phyloP scores from a whole-genome alignment of 2,329 filamentous ascomycete species.

The Talaromyces sp. region DNA sequence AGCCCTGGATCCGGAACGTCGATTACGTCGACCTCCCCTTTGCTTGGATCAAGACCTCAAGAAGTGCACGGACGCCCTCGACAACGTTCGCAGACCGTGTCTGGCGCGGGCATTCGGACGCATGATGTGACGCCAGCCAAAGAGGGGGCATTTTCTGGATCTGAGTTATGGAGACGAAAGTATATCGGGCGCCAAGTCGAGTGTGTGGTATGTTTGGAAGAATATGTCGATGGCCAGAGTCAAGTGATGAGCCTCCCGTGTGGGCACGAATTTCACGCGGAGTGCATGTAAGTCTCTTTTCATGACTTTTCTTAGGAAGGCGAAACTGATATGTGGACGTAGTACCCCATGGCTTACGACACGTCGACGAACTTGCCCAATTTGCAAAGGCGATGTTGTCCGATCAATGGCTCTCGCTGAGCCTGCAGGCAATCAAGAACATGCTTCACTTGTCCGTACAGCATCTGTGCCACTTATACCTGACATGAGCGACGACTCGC shows the following conservation, averaged over 20 bases:
- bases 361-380: constrained; percentile 91
- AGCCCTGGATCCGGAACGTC: constrained; percentile 61
- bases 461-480: constrained; percentile 42
- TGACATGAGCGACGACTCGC: constrained; percentile 42
- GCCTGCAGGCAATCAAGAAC: constrained; percentile 22
- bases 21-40: constrained; percentile 67
- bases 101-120: constrained; percentile 28
- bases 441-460: constrained; percentile 42
- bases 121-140: constrained; percentile 30
- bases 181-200: constrained; percentile 70
- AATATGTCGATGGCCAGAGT: constrained; percentile 91
- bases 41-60: constrained; percentile 50
- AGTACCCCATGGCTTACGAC: constrained; percentile 97
- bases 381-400: constrained; percentile 97
- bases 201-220: constrained; percentile 93
- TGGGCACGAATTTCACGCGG: constrained; percentile 94
- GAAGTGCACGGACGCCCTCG: constrained; percentile 30
- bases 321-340: neutral
- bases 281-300: constrained; percentile 81
- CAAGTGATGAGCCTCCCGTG: constrained; percentile 95
- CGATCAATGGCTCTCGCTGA: constrained; percentile 51
- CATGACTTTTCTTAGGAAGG: neutral
- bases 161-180: constrained; percentile 48
- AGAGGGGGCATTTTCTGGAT: constrained; percentile 45
- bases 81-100: constrained; percentile 38